These are phyloP conservation scores for Erysimum pusillum DNA, from an alignment of 441 rosid genomes.

Conservation along the genomic window DNA sequence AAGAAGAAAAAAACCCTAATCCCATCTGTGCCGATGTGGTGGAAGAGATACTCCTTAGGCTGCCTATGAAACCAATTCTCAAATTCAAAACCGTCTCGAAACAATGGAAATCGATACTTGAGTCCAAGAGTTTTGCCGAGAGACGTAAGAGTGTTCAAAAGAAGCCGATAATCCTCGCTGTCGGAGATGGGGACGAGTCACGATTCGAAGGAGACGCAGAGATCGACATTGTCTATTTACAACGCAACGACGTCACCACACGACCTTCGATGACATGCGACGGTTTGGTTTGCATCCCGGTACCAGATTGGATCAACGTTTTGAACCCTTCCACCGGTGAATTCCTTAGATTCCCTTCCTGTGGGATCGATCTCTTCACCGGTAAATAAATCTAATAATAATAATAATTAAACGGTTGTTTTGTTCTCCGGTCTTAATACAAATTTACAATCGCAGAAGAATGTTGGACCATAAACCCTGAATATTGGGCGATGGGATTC, in stretches of 20 bases:
- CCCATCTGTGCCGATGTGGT: background rate
- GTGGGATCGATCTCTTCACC: background rate
- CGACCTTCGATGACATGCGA: background rate
- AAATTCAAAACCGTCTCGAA: background rate
- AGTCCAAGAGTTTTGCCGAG: background rate
- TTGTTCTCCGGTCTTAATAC: no score
- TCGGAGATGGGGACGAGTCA: background rate
- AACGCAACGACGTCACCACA: background rate
- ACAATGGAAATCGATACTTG: background rate
- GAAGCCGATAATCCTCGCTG: background rate
- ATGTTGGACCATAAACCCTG: background rate
- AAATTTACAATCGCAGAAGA: background rate
- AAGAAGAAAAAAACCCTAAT: background rate
- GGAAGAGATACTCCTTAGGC: background rate
- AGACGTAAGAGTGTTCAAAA: background rate
- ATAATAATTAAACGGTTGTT: no score
- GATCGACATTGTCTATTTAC: background rate
- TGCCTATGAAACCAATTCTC: background rate
- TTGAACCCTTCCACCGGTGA: constrained; percentile 2
- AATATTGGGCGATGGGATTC: constrained; percentile 2
- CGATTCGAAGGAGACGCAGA: background rate
- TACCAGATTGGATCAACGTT: background rate
- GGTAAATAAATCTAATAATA: no score
- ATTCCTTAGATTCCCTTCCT: background rate
- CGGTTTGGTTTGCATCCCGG: background rate